Percentiles rank a stretch among this genome's conserved stretches.
phyloP scores from a whole-genome alignment of 2,329 filamentous ascomycete genomes.

The Rhinocladiella similis region DNA sequence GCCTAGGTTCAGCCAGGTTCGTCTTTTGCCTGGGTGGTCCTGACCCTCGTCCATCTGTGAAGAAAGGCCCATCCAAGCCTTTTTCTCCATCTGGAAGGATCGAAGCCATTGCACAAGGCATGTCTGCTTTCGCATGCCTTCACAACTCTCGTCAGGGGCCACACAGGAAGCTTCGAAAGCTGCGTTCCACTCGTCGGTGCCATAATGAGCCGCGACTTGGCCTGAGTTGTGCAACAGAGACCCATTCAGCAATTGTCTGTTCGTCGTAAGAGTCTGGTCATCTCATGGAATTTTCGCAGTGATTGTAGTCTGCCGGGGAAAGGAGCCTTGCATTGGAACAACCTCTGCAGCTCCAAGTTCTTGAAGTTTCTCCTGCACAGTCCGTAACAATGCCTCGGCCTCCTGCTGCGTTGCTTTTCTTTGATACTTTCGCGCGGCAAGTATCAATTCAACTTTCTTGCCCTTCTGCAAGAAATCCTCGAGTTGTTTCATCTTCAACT shows the following conservation, averaged over 20 bases:
- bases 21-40: too few relatives aligned
- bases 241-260: background rate
- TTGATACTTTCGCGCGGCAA: slow-evolving; percentile 68
- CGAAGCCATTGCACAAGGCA: too few relatives aligned
- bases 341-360: slow-evolving; percentile 44
- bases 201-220: too few relatives aligned
- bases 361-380: slow-evolving; percentile 47
- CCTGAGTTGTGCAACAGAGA: too few relatives aligned
- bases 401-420: slow-evolving; percentile 62
- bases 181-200: too few relatives aligned
- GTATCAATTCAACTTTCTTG: slow-evolving; percentile 69
- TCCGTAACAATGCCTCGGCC: slow-evolving; percentile 58
- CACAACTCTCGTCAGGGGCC: too few relatives aligned
- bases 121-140: too few relatives aligned
- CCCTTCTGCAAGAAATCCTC: slow-evolving; percentile 71
- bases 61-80: too few relatives aligned
- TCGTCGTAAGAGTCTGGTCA: background rate
- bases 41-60: too few relatives aligned
- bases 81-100: too few relatives aligned
- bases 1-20: too few relatives aligned
- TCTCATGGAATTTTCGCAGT: slow-evolving; percentile 21
- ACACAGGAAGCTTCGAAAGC: too few relatives aligned
- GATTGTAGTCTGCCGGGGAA: slow-evolving; percentile 34
- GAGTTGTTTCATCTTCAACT: slow-evolving; percentile 68
- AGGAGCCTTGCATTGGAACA: slow-evolving; percentile 43